Evolutionary conservation across 139 green algal genomes (phyloP).

Genomic region (Micromonas pusilla): DNA sequence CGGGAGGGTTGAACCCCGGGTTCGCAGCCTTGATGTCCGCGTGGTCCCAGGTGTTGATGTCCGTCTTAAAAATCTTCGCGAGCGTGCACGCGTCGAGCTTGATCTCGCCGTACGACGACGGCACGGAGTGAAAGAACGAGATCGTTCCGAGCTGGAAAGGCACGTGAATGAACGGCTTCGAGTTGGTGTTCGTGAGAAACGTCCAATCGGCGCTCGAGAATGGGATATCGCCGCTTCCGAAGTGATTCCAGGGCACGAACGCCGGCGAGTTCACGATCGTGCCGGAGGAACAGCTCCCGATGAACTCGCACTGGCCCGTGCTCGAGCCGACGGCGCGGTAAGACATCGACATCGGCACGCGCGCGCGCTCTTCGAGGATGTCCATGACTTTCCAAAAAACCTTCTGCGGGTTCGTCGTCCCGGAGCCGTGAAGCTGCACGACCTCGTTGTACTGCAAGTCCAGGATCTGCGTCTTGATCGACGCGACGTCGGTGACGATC

Average conservation of each 20-base stretch:
- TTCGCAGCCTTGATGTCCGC: constrained; percentile 34
- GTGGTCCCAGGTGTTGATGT: constrained; percentile 41
- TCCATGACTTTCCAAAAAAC: constrained; percentile 37
- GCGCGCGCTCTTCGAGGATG: constrained; percentile 30
- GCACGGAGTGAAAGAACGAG: constrained; percentile 38
- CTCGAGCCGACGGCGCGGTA: constrained; percentile 35
- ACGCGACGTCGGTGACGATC: neutral
- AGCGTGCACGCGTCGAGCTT: constrained; percentile 33
- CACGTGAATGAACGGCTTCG: constrained; percentile 24
- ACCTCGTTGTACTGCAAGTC: neutral
- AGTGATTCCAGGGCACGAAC: constrained; percentile 29
- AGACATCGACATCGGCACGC: constrained; percentile 17
- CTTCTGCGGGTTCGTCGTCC: constrained; percentile 42
- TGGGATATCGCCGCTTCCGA: constrained; percentile 35
- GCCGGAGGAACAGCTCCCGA: too few relatives aligned
- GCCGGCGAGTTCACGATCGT: too few relatives aligned
- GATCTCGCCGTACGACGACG: constrained; percentile 6
- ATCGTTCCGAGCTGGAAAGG: constrained; percentile 38
- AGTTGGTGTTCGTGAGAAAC: neutral
- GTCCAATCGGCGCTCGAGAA: constrained; percentile 18
- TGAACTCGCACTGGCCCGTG: constrained; percentile 33
- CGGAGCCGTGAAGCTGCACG: constrained; percentile 34
- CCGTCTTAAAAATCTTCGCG: constrained; percentile 30
- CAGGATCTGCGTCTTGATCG: neutral
- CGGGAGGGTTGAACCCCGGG: constrained; percentile 24